phyloP scores from a whole-genome alignment of 805 yeast genomes.

The Lipomyces oligophaga region DNA sequence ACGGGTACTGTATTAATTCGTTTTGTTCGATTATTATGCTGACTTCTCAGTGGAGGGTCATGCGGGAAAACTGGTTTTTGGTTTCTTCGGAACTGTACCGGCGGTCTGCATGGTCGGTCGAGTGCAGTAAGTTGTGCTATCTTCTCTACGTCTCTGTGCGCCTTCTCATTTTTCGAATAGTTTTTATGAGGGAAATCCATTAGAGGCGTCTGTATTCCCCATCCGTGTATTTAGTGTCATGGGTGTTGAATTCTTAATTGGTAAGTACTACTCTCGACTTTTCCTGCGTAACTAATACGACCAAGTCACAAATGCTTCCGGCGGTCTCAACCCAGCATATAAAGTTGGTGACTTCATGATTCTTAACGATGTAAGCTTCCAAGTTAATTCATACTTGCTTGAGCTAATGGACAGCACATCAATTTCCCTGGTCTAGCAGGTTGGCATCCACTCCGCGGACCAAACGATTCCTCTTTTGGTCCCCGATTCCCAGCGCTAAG shows the following conservation, averaged over 20 bases:
- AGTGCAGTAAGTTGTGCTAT: slow-evolving; percentile 48
- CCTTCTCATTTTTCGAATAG: slow-evolving; percentile 2
- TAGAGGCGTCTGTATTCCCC: slow-evolving; percentile 80
- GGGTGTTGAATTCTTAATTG: slow-evolving; percentile 61
- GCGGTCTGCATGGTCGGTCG: slow-evolving; percentile 94
- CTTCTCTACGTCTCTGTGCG: background rate
- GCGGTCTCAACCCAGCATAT: slow-evolving; percentile 67
- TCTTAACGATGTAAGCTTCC: slow-evolving; percentile 51
- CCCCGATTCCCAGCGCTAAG: slow-evolving; percentile 84
- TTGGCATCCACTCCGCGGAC: slow-evolving; percentile 79
- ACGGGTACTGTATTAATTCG: slow-evolving; percentile 42
- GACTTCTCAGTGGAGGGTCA: slow-evolving; percentile 72
- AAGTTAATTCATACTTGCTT: background rate
- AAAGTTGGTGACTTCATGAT: slow-evolving; percentile 89
- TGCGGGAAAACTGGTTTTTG: slow-evolving; percentile 76
- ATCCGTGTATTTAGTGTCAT: slow-evolving; percentile 66
- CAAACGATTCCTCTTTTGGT: slow-evolving; percentile 74
- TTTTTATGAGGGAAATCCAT: slow-evolving; percentile 80
- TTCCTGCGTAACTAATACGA: background rate
- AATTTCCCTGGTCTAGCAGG: slow-evolving; percentile 91
- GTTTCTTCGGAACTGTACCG: slow-evolving; percentile 70
- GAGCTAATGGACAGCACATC: slow-evolving; percentile 50
- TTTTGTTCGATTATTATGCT: background rate
- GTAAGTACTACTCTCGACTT: slow-evolving; percentile 29
- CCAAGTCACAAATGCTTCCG: slow-evolving; percentile 83